Evolutionary conservation across 495 filamentous ascomycete species (phyloP), one percentile per base, ranked within the genome.

Genomic region (Elasticomyces elasticus): DNA sequence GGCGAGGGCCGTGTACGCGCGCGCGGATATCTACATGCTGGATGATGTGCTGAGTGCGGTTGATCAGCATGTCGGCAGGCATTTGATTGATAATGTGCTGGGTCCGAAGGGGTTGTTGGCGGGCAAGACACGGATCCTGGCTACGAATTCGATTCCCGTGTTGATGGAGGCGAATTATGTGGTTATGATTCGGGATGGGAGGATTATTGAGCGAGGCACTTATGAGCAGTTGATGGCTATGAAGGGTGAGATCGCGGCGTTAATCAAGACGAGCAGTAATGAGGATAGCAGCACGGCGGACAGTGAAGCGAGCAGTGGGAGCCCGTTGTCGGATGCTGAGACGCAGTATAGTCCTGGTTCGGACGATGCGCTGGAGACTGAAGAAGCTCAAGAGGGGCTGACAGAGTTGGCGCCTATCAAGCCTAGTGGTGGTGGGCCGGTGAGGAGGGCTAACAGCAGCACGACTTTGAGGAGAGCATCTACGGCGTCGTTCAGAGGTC

Each of bases 31-130:
- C 53, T 99, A 97, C 60, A 72, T 99, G 12, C 74, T 99, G 5
- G 94, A 99, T 62, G 94, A 99, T 66, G 83, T 86, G 59, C 76
- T 99, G 19, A 96, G 91, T 23, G 92, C 94, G 1, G 94, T 99
- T 17, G 94, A 99, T 69, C 92, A 95, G 58, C 94, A 99, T 66
- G 94, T 99, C 51, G 94, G 94, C 28, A 78, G 88, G 51, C 94
- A 97, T 68, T 73, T 99, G 40, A 96, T 96, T 60, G 83, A 96
- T 65, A 84, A 87, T 58, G 94, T 99, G 9, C 79, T 99, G 37
- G 92, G 94, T 10, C 72, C 80, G 5, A 84, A 82, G 46, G 94
- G 94, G 52, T 76, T 99, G 17, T 77, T 99, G 27, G 77, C 69
- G 41, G 77, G 83, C 35, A 99, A 97, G 68, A 95, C 92, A 11